phyloP scores from a whole-genome alignment of 2,329 filamentous ascomycete genomes.

The Aspergillus aculeatinus region DNA sequence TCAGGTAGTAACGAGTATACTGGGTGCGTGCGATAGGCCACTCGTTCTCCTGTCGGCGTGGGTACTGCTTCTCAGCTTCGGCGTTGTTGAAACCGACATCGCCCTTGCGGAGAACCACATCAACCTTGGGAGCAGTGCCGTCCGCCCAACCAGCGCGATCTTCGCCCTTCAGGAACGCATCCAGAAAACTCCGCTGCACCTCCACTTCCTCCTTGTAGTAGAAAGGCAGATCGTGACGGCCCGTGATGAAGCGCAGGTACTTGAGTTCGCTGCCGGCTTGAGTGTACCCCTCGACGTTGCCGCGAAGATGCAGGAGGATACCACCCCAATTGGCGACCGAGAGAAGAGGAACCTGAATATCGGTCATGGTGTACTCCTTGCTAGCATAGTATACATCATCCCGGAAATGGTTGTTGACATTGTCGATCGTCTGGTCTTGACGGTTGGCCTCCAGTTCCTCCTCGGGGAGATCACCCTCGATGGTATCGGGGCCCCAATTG shows the following conservation, averaged over 20 bases:
- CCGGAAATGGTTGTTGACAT: conserved; percentile 54
- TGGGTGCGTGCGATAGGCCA: conserved; percentile 68
- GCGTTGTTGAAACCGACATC: conserved; percentile 67
- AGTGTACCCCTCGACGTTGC: conserved; percentile 65
- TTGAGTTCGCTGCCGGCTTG: conserved; percentile 66
- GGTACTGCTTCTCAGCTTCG: conserved; percentile 57
- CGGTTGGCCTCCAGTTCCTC: conserved; percentile 40
- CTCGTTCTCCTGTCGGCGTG: conserved; percentile 57
- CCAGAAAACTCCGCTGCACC: conserved; percentile 65
- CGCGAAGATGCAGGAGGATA: conserved; percentile 66
- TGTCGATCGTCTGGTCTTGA: conserved; percentile 47
- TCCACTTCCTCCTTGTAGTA: conserved; percentile 70
- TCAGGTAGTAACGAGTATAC: conserved; percentile 63
- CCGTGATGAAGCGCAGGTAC: conserved; percentile 68
- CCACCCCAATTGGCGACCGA: conserved; percentile 71
- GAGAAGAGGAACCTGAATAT: conserved; percentile 67
- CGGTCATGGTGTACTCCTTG: conserved; percentile 63
- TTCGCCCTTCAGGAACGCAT: conserved; percentile 68
- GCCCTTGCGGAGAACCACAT: conserved; percentile 63
- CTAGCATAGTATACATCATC: conserved; percentile 65
- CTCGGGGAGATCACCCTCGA: conserved; percentile 40
- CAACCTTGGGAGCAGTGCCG: conserved; percentile 61
- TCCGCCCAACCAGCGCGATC: conserved; percentile 50
- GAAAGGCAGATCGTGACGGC: conserved; percentile 70
- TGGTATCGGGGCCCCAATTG: conserved; percentile 53